A percentile compares a stretch with the other conserved stretches of the same genome.
Conservation (phyloP, 768 basidiomycete genomes). For the Boletus barrowsii region DNA sequence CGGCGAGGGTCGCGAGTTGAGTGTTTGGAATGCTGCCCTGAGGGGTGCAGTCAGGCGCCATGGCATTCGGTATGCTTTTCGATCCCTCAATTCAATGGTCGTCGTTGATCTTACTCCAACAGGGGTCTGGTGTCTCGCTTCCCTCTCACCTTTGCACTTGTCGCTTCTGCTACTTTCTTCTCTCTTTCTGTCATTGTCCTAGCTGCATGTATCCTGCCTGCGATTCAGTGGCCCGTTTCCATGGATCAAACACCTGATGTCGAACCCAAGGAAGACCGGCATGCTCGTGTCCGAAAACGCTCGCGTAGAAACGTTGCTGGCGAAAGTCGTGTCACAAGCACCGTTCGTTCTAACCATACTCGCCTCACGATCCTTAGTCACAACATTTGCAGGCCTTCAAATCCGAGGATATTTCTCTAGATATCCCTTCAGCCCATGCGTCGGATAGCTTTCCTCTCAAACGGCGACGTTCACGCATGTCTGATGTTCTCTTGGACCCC, state of each 20-base stretch:
- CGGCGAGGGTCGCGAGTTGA: constrained; percentile 73
- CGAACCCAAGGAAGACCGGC: constrained; percentile 20
- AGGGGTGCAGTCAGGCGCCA: constrained; percentile 60
- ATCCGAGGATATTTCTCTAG: constrained; percentile 26
- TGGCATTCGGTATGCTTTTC: constrained; percentile 61
- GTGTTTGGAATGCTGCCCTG: constrained; percentile 58
- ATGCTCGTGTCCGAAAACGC: constrained; percentile 27
- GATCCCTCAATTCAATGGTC: neutral
- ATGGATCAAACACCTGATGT: constrained; percentile 18
- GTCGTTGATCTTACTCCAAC: constrained; percentile 2
- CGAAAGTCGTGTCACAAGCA: constrained; percentile 21
- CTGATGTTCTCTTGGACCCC: constrained; percentile 30
- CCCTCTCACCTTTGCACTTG: constrained; percentile 54
- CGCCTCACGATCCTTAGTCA: constrained; percentile 6
- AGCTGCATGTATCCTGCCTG: constrained; percentile 53
- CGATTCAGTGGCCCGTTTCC: constrained; percentile 29
- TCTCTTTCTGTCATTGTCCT: constrained; percentile 44
- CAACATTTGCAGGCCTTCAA: constrained; percentile 22
- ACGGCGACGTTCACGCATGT: constrained; percentile 44
- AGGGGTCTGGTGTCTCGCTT: constrained; percentile 72
- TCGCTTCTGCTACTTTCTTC: constrained; percentile 46
- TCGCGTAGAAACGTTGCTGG: constrained; percentile 20
- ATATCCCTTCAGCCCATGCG: constrained; percentile 30
- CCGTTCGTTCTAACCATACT: constrained; percentile 18
- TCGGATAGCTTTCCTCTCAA: constrained; percentile 36